These are phyloP conservation scores for Coemansia sp. DNA, from an alignment of 192 early-diverging fungal species.

Conservation along the genomic window DNA sequence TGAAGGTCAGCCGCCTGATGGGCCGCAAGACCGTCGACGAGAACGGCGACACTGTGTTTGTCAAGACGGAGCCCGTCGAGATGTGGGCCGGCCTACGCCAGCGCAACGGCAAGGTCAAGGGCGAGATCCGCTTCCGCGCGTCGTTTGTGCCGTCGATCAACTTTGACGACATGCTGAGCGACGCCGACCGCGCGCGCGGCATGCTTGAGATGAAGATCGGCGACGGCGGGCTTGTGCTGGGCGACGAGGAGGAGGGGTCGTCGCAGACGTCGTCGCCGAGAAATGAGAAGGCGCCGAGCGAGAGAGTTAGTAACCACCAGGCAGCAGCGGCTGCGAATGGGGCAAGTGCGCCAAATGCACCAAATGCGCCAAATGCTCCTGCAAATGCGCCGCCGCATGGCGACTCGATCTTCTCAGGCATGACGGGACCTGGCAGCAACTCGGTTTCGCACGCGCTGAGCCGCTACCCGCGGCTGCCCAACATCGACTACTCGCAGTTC, in stretches of 20 bases:
- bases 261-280: not conserved
- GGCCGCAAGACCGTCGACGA: conserved; percentile 40
- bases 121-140: conserved; percentile 60
- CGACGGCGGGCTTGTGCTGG: conserved; percentile 46
- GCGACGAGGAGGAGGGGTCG: conserved; percentile 29
- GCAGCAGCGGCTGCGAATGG: not conserved
- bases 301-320: not conserved
- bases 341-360: conserved; percentile 7
- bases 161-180: conserved; percentile 54
- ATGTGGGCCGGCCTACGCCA: conserved; percentile 62
- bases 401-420: conserved; percentile 51
- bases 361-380: not conserved
- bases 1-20: conserved; percentile 61
- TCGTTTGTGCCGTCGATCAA: conserved; percentile 61
- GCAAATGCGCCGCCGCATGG: not conserved
- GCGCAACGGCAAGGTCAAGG: conserved; percentile 61
- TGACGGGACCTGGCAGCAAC: conserved; percentile 33
- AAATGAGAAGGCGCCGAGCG: not conserved
- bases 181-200: conserved; percentile 36
- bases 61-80: conserved; percentile 43
- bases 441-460: conserved; percentile 38
- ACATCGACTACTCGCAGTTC: conserved; percentile 53
- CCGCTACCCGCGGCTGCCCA: conserved; percentile 52
- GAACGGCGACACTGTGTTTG: conserved; percentile 38
- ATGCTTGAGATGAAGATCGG: conserved; percentile 40